Base-by-base conservation (phyloP, 345 rosid genomes). In the Angophora floribunda region DNA sequence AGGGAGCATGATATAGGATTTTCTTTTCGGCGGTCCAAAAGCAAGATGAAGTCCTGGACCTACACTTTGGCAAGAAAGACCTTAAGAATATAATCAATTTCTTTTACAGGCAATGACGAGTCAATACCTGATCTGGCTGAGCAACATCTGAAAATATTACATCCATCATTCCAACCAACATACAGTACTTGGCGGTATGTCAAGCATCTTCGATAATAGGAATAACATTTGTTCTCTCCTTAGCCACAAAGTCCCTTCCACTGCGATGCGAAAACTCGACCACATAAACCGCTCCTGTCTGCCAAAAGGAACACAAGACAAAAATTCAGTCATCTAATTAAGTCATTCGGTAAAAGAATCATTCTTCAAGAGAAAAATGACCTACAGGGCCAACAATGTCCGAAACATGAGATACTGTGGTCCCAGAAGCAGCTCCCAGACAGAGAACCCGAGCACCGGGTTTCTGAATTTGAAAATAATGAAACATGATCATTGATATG, bases 71-170 rank as follows among this genome's bases (percentile, higher is more conserved):
- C 52, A 13, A 51, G 52, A 15, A 51, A 51, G 15, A 51, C 52
- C 14, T 12, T 51, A 51, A 51, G 52, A 51, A 51, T 13, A 51
- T 51, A 51, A 12, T 51, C 52, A 51, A 13, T 51, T 51, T 51
- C 52, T 51, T 51, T 51, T 53, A 84, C 7, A 84, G 21, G 24
- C 30, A 16, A 87, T 4, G 21, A 41, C 14, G 52, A 57, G 49
- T 36, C 87, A 92, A 93, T 88, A 98, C 99, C 98, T 98, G 98
- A 93, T 98, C 99, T 0, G 99, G 99, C 90, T 98, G 99, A 55
- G 99, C 99, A 94, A 98, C 99, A 93, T 98, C 99, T 85, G 99
- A 96, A 92, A 98, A 98, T 78, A 98, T 95, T 28, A 98, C 99
- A 95, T 98, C 99, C 67, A 97, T 98, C 99, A 98, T 98, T 89